These are phyloP conservation scores for Candida montana DNA, from an alignment of 805 yeast species.

Conservation along the genomic window DNA sequence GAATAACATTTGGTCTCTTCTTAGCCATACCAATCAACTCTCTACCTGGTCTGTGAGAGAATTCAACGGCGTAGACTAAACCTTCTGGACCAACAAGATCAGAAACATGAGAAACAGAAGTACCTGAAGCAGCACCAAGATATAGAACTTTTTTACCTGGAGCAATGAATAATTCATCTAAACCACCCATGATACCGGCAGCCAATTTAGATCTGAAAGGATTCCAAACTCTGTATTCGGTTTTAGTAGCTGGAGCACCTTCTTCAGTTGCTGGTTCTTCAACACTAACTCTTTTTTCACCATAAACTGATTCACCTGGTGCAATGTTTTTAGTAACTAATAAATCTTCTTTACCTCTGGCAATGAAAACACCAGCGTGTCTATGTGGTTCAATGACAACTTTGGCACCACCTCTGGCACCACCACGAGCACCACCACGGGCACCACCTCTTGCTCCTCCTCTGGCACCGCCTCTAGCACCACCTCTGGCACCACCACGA, in stretches of 20 bases:
- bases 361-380: conserved; percentile 98
- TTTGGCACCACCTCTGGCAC: conserved; percentile 89
- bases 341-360: conserved; percentile 99
- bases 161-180: conserved; percentile 93
- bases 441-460: conserved; percentile 53
- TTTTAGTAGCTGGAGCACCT: conserved; percentile 85
- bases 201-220: conserved; percentile 99
- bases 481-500: conserved; percentile 47
- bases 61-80: conserved; percentile 97
- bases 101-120: conserved; percentile 96
- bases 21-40: conserved; percentile 99
- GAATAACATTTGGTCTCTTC: conserved; percentile 99
- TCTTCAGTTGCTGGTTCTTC: conserved; percentile 92
- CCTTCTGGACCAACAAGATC: conserved; percentile 99
- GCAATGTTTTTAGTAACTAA: conserved; percentile 94
- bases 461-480: conserved; percentile 40
- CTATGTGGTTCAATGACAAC: conserved; percentile 98
- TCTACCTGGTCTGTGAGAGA: conserved; percentile 99
- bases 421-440: conserved; percentile 71
- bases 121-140: conserved; percentile 99
- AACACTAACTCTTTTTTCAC: conserved; percentile 91
- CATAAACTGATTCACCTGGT: conserved; percentile 98
- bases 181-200: conserved; percentile 99
- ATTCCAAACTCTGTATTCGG: conserved; percentile 99
- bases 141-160: conserved; percentile 98